A percentile compares a stretch with the other conserved stretches of the same genome.
Conservation (phyloP, 805 yeast genomes). For the Pichia nanzhaoensis region DNA sequence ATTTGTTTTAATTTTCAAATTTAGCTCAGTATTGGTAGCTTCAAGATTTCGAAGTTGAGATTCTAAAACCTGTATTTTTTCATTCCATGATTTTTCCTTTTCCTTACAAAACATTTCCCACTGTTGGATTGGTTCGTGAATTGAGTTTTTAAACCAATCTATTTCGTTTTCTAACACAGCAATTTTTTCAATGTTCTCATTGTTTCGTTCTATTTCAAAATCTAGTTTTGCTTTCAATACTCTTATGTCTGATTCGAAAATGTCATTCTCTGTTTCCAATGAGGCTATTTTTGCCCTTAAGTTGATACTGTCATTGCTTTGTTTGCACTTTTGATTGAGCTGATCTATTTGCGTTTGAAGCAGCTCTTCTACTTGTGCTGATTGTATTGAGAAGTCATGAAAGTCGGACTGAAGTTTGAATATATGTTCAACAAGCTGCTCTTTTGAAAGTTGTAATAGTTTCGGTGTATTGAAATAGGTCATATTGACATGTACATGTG, state of each 20-base stretch:
- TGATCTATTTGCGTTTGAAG: slow-evolving; percentile 4
- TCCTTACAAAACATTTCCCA: neutral
- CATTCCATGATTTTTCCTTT: slow-evolving; percentile 1
- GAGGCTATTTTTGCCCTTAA: slow-evolving; percentile 11
- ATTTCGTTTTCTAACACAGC: slow-evolving; percentile 23
- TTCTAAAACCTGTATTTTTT: neutral
- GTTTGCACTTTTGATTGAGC: no score
- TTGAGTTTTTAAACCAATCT: neutral
- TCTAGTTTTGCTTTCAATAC: slow-evolving; percentile 9
- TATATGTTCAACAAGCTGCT: slow-evolving; percentile 5
- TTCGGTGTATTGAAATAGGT: neutral
- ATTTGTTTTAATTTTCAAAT: neutral
- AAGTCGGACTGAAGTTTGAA: slow-evolving; percentile 1
- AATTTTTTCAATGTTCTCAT: slow-evolving; percentile 19
- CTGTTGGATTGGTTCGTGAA: neutral
- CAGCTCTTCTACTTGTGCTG: slow-evolving; percentile 9
- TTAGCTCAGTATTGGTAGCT: neutral
- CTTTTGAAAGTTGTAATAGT: neutral
- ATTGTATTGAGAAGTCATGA: slow-evolving; percentile 2
- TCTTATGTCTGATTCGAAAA: slow-evolving; percentile 20
- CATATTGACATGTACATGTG: neutral
- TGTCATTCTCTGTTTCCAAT: slow-evolving; percentile 23
- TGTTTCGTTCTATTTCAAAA: slow-evolving; percentile 13
- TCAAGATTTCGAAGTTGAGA: neutral
- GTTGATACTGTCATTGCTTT: no score